Base-by-base conservation (phyloP, 2,329 filamentous ascomycete species). In the Neobulgaria alba region DNA sequence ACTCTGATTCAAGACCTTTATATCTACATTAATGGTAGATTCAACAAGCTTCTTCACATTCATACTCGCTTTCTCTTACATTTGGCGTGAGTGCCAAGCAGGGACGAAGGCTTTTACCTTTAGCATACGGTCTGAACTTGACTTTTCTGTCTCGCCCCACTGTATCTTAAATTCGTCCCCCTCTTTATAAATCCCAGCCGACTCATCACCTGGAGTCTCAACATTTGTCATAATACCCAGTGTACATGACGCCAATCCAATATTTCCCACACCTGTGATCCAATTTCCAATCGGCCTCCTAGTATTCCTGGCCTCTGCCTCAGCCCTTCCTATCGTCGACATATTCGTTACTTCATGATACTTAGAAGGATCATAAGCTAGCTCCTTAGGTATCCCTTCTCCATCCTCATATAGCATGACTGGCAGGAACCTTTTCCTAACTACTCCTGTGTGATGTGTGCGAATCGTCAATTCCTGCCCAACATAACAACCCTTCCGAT, bases 391-490 rank as follows among this genome's bases (percentile, higher is more conserved):
- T 15, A 60, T 53, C 3, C 57, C 55, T 18, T 64, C 61, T 26
- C 66, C 64, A 4, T 60, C 61, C 5, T 65, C 66, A 60, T 90
- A 92, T 12, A 95, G 57, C 49, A 82, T 65, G 23, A 90, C 79
- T 0, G 92, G 92, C 38, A 98, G 62, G 36, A 96, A 77, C 36
- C 92, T 75, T 70, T 95, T 95, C 46, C 92, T 74, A 30, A 98
- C 86, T 12, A 98, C 86, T 16, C 92, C 92, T 10, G 84, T 89
- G 63, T 98, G 92, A 60, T 89, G 83, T 1, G 92, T 98, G 31
- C 92, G 82, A 50, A 96, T 95, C 1, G 92, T 96, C 49, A 98
- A 73, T 63, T 98, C 92, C 64, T 98, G 92, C 0, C 92, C 92
- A 5, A 96, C 78, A 62, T 98, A 98, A 65, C 92, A 98, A 5